phyloP scores from a whole-genome alignment of 352 stramenopile species.

The Phytophthora pisi region DNA sequence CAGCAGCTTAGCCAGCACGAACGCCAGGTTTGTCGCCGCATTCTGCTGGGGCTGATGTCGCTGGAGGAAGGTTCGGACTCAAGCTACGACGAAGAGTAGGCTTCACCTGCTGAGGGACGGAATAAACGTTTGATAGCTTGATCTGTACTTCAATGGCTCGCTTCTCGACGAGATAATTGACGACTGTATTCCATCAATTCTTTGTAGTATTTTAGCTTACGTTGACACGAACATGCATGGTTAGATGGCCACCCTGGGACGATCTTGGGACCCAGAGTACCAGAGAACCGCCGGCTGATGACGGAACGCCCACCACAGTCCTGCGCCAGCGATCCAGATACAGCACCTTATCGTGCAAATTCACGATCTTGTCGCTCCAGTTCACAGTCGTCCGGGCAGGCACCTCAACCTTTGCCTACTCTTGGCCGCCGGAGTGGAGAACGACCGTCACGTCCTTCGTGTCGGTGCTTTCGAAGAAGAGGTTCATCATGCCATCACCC shows the following conservation, averaged over 20 bases:
- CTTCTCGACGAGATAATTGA: background rate
- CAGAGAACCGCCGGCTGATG: slow-evolving; percentile 30
- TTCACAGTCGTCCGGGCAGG: slow-evolving; percentile 17
- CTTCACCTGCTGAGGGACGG: background rate
- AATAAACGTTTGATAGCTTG: background rate
- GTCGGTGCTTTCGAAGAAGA: slow-evolving; percentile 39
- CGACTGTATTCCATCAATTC: background rate
- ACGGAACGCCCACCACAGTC: slow-evolving; percentile 37
- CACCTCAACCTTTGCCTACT: slow-evolving; percentile 19
- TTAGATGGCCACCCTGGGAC: slow-evolving; percentile 38
- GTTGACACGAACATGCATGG: slow-evolving; percentile 51
- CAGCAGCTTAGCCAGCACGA: slow-evolving; percentile 50
- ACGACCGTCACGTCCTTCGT: slow-evolving; percentile 30
- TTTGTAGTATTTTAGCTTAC: slow-evolving; percentile 38
- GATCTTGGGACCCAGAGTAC: slow-evolving; percentile 50
- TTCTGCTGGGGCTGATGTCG: slow-evolving; percentile 65
- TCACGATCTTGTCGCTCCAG: slow-evolving; percentile 20
- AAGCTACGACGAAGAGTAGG: slow-evolving; percentile 42
- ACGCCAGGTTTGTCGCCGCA: slow-evolving; percentile 60
- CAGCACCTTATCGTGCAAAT: slow-evolving; percentile 45
- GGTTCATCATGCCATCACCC: slow-evolving; percentile 32
- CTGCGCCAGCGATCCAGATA: slow-evolving; percentile 63
- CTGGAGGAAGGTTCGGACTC: slow-evolving; percentile 61
- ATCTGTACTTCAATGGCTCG: background rate
- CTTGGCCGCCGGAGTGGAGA: slow-evolving; percentile 41